These are phyloP conservation scores for Ophiostoma perfectum DNA, from an alignment of 2,329 filamentous ascomycete species.

Conservation along the genomic window DNA sequence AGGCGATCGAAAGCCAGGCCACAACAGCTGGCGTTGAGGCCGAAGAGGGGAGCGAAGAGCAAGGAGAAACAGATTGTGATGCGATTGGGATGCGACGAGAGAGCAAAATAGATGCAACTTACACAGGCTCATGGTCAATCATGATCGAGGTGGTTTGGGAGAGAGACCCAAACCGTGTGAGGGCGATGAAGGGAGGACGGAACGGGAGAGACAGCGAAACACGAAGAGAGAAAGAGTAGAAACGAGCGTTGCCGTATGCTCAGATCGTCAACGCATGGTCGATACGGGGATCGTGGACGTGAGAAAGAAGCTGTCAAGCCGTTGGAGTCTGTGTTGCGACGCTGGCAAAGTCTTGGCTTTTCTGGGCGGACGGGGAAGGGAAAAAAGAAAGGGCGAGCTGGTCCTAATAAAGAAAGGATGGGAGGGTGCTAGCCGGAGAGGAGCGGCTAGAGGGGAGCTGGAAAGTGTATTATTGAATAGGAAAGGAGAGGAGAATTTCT, in stretches of 20 bases:
- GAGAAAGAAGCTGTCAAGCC: conserved; percentile 10
- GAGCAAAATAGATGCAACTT: conserved; percentile 17
- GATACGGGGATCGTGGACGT: not conserved
- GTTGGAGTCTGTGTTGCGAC: conserved; percentile 13
- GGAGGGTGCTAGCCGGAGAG: not conserved
- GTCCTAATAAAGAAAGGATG: conserved; percentile 5
- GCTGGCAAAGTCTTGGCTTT: conserved; percentile 22
- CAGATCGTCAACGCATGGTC: not conserved
- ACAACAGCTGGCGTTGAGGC: not conserved
- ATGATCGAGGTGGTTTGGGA: conserved; percentile 25
- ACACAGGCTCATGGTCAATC: conserved; percentile 28
- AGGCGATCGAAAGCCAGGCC: conserved; percentile 10
- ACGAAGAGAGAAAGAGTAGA: too few species aligned
- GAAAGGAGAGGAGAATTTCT: not conserved
- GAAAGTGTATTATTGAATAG: conserved; percentile 5
- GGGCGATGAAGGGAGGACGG: conserved; percentile 14
- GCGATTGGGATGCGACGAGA: not conserved
- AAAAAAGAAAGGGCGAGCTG: conserved; percentile 20
- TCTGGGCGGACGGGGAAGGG: conserved; percentile 17
- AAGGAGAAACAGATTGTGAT: not conserved
- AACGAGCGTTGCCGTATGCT: not conserved
- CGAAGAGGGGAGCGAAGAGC: not conserved
- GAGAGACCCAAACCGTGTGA: conserved; percentile 23
- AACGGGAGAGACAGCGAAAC: not conserved
- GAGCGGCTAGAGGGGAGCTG: not conserved